phyloP scores from a whole-genome alignment of 495 filamentous ascomycete genomes.

The Rostrohypoxylon terebratum region DNA sequence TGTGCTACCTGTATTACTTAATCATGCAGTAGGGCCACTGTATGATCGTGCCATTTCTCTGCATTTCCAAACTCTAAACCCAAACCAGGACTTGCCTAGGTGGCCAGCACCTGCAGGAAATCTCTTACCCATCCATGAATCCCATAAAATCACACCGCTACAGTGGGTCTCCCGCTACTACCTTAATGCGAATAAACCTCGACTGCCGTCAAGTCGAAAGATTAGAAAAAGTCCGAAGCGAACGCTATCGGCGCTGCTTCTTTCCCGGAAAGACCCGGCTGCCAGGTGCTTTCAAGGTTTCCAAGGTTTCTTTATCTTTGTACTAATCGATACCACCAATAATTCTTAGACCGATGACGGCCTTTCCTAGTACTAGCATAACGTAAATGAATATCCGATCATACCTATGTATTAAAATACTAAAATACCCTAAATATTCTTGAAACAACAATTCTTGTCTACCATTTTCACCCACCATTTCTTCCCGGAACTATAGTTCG shows the following conservation, averaged over 20 bases:
- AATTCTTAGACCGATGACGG: conserved; percentile 41
- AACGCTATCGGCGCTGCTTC: conserved; percentile 38
- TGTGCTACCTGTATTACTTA: conserved; percentile 12
- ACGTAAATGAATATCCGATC: conserved; percentile 4
- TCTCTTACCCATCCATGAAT: not conserved
- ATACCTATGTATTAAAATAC: no score
- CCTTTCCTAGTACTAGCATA: conserved; percentile 19
- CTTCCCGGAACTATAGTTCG: not conserved
- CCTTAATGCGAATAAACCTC: not conserved
- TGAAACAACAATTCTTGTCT: not conserved
- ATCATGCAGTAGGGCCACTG: not conserved
- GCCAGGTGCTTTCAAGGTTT: no score
- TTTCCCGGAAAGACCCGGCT: conserved; percentile 44
- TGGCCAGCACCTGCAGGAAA: conserved; percentile 4
- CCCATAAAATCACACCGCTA: conserved; percentile 16
- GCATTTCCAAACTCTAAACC: not conserved
- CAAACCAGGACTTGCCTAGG: not conserved
- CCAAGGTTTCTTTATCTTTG: conserved; percentile 35
- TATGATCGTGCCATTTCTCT: conserved; percentile 13
- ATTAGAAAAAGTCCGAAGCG: conserved; percentile 41
- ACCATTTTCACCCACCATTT: not conserved
- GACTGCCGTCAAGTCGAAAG: not conserved
- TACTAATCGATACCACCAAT: conserved; percentile 21
- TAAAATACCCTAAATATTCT: not conserved
- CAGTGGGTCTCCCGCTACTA: conserved; percentile 27